Evolutionary conservation across 352 stramenopile species (phyloP), one percentile per base, ranked within the genome.

Genomic region (Globisporangium recalcitrans): DNA sequence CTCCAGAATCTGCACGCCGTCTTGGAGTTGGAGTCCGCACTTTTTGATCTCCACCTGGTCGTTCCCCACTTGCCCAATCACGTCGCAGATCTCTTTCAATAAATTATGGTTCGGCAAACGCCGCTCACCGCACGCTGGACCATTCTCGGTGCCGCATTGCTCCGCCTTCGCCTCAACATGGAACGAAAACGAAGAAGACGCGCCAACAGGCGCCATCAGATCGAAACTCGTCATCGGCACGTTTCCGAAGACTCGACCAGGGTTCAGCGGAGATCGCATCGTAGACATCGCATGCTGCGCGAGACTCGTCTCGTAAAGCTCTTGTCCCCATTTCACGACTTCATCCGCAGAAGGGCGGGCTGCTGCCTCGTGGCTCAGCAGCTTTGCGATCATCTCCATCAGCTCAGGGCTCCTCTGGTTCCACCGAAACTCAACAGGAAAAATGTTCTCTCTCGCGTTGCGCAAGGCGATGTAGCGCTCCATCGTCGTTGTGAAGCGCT

Each of bases 401-500:
- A 94, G 71, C 62, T 89, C 79, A 22, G 81, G 82, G 47, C 79
- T 88, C 36, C 73, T 73, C 49, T 76, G 77, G 24, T 72, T 67
- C 58, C 77, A 82, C 4, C 61, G 64, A 48, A 88, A 86, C 21
- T 82, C 64, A 3, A 62, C 31, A 16, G 85, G 82, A 31, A 93
- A 85, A 14, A 76, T 80, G 21, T 85, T 77, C 31, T 96, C 80
- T 60, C 86, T 80, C 1, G 90, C 77, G 46, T 86, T 74, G 40
- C 83, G 85, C 57, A 95, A 68, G 14, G 88, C 85, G 26, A 95
- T 77, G 58, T 91, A 94, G 14, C 88, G 83, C 74, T 97, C 90
- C 87, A 97, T 96, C 26, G 82, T 90, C 24, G 90, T 97, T 29
- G 70, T 73, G 67, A 97, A 97, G n/a, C 80, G 73, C 26, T 91